Percentiles rank a stretch among this genome's conserved stretches.
Conservation (phyloP, 2,329 filamentous ascomycete genomes). For the Ascochyta viciae-villosae region DNA sequence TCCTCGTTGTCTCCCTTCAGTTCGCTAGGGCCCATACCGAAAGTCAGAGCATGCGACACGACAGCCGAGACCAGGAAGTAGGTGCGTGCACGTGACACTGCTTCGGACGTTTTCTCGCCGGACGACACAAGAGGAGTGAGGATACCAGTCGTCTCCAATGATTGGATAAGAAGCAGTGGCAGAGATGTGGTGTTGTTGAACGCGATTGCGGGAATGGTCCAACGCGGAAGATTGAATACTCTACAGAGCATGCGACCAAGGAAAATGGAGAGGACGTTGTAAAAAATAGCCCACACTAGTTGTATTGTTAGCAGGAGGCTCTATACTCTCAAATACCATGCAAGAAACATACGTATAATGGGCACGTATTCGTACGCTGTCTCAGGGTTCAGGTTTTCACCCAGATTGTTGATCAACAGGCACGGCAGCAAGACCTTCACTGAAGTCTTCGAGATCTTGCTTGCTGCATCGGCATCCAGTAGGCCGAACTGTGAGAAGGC, state of each 20-base stretch:
- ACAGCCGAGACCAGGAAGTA: conserved; percentile 73
- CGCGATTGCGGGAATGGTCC: conserved; percentile 61
- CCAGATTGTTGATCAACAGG: conserved; percentile 61
- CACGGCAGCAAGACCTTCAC: conserved; percentile 63
- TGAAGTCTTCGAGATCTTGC: conserved; percentile 60
- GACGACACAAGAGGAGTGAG: conserved; percentile 57
- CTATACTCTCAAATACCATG: neutral
- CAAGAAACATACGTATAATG: conserved; percentile 50
- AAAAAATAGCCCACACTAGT: conserved; percentile 59
- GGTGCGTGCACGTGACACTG: conserved; percentile 66
- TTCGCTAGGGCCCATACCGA: conserved; percentile 67
- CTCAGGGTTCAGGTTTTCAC: conserved; percentile 57
- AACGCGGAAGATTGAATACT: conserved; percentile 58
- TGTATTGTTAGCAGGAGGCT: conserved; percentile 18
- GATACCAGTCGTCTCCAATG: conserved; percentile 64
- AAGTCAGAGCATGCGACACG: conserved; percentile 68
- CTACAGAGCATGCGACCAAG: conserved; percentile 55
- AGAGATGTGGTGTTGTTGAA: conserved; percentile 67
- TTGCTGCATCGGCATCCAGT: conserved; percentile 56
- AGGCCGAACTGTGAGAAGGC: conserved; percentile 59
- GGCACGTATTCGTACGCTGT: conserved; percentile 59
- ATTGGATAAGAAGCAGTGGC: conserved; percentile 60
- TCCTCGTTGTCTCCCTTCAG: conserved; percentile 57
- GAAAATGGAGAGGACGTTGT: conserved; percentile 58
- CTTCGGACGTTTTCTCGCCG: conserved; percentile 53